Percentiles rank a stretch among this genome's conserved stretches.
Evolutionary conservation across 1,284 basidiomycete species (phyloP).

Genomic region (Paramarasmius palmivorus): DNA sequence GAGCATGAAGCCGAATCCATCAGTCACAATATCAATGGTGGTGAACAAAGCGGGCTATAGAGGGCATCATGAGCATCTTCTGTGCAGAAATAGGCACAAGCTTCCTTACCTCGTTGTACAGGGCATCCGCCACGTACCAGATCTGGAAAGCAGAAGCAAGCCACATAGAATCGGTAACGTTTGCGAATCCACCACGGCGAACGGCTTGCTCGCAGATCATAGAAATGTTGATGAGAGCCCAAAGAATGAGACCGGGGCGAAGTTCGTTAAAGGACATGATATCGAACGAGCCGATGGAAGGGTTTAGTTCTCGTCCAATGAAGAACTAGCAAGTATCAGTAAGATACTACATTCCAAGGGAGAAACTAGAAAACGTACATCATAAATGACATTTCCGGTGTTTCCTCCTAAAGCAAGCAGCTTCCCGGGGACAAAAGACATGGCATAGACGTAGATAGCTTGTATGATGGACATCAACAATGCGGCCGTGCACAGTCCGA

Average conservation of each 20-base stretch:
- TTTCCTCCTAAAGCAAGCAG: conserved; percentile 93
- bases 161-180: conserved; percentile 90
- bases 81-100: conserved; percentile 1
- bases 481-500: conserved; percentile 86
- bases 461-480: conserved; percentile 79
- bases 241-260: conserved; percentile 93
- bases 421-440: conserved; percentile 67
- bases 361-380: conserved; percentile 55
- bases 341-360: too few species aligned
- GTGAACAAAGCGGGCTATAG: conserved; percentile 82
- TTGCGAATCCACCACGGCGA: conserved; percentile 53
- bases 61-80: background rate
- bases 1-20: conserved; percentile 99
- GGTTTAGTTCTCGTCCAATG: conserved; percentile 95
- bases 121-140: conserved; percentile 84
- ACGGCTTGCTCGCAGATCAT: conserved; percentile 91
- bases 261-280: conserved; percentile 98
- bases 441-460: conserved; percentile 71
- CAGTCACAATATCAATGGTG: conserved; percentile 97
- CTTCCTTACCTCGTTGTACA: conserved; percentile 81
- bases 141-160: conserved; percentile 86
- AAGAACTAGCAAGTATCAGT: too few species aligned
- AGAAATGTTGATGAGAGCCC: conserved; percentile 89
- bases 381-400: conserved; percentile 85
- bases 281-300: conserved; percentile 85